Base-by-base conservation (phyloP, 106 monocot genomes). In the Platanthera guangdongensis region DNA sequence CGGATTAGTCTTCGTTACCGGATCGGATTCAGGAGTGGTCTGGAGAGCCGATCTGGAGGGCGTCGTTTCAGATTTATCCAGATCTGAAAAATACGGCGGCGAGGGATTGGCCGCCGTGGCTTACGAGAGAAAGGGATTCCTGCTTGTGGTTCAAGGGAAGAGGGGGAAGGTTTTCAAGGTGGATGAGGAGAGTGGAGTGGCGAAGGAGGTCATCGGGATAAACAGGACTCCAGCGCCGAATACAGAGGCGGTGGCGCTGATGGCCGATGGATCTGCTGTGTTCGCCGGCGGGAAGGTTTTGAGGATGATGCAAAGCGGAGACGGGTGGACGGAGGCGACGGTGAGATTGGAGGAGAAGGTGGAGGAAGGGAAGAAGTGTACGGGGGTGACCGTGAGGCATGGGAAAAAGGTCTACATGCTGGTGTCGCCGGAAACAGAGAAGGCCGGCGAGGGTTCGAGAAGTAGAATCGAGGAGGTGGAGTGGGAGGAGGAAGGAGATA, bases 401-500 rank as follows among this genome's bases (percentile, higher is more conserved):
- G 80, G 90, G 78, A 86, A 73, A 74, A 74, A 19, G 48, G 82
- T 54, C 30, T 90, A 80, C 59, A 80, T 90, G 50, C 60, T 92
- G 73, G 73, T 83, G 74, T 51, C 25, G 50, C 47, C 71, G 65
- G 74, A 16, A 9, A 79, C 45, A 4, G 85, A 59, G 57, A 64
- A 30, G 21, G 57, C 19, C 28, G 54, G 62, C 32, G 30, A 74
- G 13, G 77, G 9, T 18, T 50, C 32, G 51, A 30, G 52, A 6
- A 53, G 45, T 15, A 80, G 85, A 54, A 86, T 92, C 1, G 92
- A 85, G 80, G 92, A 92, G 83, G 81, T 85, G 79, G 92, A 87
- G 83, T 92, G 85, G 83, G 95, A 92, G 32, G 78, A 60, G 25
- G 86, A 85, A 47, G 93, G 85, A 53, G 96, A 93, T 73, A 82